Conservation (phyloP, 2,329 filamentous ascomycete species). For the Elsinoe necatrix region DNA sequence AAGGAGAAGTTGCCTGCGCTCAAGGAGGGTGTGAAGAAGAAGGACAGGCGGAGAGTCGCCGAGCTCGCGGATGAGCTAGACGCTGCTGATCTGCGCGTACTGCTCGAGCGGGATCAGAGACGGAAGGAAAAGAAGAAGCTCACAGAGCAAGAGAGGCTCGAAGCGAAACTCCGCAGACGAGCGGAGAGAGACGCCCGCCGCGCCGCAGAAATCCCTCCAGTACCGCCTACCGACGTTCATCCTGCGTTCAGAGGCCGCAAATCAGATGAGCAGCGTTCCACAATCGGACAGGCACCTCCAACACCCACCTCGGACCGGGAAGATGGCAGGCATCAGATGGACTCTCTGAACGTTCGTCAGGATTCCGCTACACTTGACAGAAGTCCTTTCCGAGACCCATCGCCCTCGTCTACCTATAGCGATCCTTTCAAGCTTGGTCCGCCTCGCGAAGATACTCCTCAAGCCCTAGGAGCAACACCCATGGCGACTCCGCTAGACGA, state of each 20-base stretch:
- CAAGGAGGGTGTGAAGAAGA: slow-evolving; percentile 27
- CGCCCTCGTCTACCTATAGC: background rate
- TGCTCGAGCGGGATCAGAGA: slow-evolving; percentile 83
- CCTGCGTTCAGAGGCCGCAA: slow-evolving; percentile 26
- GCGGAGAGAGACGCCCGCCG: slow-evolving; percentile 50
- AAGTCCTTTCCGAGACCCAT: slow-evolving; percentile 13
- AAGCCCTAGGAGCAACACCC: slow-evolving; percentile 1
- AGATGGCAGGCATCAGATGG: slow-evolving; percentile 24
- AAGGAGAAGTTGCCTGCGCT: slow-evolving; percentile 30
- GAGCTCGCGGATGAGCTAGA: slow-evolving; percentile 76
- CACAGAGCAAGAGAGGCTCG: slow-evolving; percentile 58
- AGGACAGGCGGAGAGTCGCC: slow-evolving; percentile 54
- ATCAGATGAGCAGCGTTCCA: slow-evolving; percentile 2
- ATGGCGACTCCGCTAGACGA: slow-evolving; percentile 24
- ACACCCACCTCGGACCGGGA: slow-evolving; percentile 30
- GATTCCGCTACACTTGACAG: background rate
- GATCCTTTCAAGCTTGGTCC: slow-evolving; percentile 11
- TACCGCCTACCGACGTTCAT: slow-evolving; percentile 28
- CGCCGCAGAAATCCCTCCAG: slow-evolving; percentile 42
- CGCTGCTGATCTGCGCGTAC: slow-evolving; percentile 71
- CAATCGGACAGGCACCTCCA: slow-evolving; percentile 4
- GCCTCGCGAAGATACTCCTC: slow-evolving; percentile 17
- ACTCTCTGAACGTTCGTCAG: background rate
- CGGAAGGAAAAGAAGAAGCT: slow-evolving; percentile 66
- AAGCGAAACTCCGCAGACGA: slow-evolving; percentile 55